Percentiles rank a stretch among this genome's conserved stretches.
Conservation (phyloP, 805 yeast genomes). For the Naumovozyma castellii region DNA sequence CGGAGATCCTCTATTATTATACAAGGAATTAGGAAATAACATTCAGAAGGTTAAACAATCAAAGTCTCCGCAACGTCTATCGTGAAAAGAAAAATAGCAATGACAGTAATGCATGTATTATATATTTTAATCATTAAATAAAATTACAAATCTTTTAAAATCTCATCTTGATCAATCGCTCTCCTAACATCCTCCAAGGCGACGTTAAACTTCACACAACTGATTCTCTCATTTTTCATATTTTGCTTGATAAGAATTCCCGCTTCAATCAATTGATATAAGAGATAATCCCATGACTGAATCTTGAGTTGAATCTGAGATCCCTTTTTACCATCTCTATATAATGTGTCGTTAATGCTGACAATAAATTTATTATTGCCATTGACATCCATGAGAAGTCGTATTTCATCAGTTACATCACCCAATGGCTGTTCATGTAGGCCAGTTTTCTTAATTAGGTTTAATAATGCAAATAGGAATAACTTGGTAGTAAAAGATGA, state of each 20-base stretch:
- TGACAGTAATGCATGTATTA: neutral
- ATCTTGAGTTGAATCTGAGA: slow-evolving; percentile 36
- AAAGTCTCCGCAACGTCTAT: too few relatives aligned
- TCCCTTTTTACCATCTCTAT: slow-evolving; percentile 25
- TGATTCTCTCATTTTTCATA: slow-evolving; percentile 56
- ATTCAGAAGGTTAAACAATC: too few relatives aligned
- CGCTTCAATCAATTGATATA: slow-evolving; percentile 65
- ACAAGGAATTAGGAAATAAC: slow-evolving; percentile 28
- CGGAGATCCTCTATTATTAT: slow-evolving; percentile 87
- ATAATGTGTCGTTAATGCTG: slow-evolving; percentile 28
- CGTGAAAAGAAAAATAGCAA: too few relatives aligned
- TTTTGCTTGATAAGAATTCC: slow-evolving; percentile 68
- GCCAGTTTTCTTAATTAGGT: slow-evolving; percentile 58
- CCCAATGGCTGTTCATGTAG: slow-evolving; percentile 63
- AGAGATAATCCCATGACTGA: slow-evolving; percentile 42
- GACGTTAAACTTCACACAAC: slow-evolving; percentile 53
- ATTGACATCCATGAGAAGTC: slow-evolving; percentile 39
- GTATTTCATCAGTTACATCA: slow-evolving; percentile 70
- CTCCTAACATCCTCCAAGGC: slow-evolving; percentile 60
- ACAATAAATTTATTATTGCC: slow-evolving; percentile 21
- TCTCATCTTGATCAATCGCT: slow-evolving; percentile 49
- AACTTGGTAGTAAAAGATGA: slow-evolving; percentile 65
- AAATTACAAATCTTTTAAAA: slow-evolving; percentile 29
- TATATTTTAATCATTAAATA: too few relatives aligned
- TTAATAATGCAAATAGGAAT: slow-evolving; percentile 56